phyloP scores from a whole-genome alignment of 108 stramenopile species.

The Cyclotella distinguenda region DNA sequence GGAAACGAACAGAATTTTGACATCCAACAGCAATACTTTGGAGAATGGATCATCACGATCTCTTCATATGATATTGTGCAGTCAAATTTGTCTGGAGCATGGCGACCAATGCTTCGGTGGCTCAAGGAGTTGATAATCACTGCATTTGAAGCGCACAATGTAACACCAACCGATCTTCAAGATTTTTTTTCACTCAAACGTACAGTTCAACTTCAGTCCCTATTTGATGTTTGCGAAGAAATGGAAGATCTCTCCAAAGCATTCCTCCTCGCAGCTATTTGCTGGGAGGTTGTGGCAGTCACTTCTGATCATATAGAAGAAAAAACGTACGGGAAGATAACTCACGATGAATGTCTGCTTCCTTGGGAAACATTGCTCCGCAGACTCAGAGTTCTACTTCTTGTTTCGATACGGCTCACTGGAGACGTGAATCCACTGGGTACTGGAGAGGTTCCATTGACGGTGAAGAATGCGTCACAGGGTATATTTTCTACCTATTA shows the following conservation, averaged over 20 bases:
- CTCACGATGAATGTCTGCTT: constrained; percentile 15
- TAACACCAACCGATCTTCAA: constrained; percentile 4
- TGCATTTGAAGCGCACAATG: constrained; percentile 27
- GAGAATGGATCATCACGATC: constrained; percentile 74
- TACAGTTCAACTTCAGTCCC: constrained; percentile 38
- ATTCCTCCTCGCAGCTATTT: constrained; percentile 69
- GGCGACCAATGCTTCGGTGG: constrained; percentile 72
- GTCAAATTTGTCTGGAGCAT: constrained; percentile 50
- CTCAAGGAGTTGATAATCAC: constrained; percentile 57
- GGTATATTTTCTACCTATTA: constrained; percentile 72
- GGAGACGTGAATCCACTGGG: constrained; percentile 59
- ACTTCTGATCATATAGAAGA: constrained; percentile 63
- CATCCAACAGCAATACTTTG: constrained; percentile 70
- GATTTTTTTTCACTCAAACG: constrained; percentile 18
- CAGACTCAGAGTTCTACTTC: constrained; percentile 70
- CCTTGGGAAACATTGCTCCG: constrained; percentile 72
- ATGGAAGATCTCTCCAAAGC: constrained; percentile 73
- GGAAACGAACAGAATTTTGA: constrained; percentile 60
- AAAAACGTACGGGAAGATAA: constrained; percentile 69
- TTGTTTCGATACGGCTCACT: constrained; percentile 64
- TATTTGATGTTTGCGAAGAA: constrained; percentile 55
- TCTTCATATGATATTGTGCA: constrained; percentile 47
- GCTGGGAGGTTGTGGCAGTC: constrained; percentile 55
- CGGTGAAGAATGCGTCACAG: constrained; percentile 57
- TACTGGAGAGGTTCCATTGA: constrained; percentile 51